phyloP scores from a whole-genome alignment of 164 flowering plant genomes.

The Vitis rupestris region DNA sequence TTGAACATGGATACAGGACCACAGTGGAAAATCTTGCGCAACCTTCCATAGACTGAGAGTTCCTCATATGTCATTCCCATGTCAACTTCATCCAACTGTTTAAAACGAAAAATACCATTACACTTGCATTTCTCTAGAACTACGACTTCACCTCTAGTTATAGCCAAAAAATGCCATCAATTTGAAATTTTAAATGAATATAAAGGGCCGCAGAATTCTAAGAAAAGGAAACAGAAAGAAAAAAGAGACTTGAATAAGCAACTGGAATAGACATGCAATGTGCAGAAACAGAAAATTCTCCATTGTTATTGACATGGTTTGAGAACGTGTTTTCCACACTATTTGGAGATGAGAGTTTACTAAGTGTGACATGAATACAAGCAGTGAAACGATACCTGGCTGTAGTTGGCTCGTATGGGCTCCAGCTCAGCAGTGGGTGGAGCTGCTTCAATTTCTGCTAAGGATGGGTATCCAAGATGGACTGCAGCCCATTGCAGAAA shows the following conservation, averaged over 20 bases:
- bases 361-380: background rate
- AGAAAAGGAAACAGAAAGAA: background rate
- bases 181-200: too few relatives aligned
- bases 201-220: background rate
- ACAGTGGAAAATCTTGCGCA: conserved; percentile 87
- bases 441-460: conserved; percentile 93
- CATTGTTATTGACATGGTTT: background rate
- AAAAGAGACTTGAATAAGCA: background rate
- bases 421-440: conserved; percentile 97
- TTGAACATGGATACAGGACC: conserved; percentile 97
- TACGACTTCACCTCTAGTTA: too few relatives aligned
- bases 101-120: conserved; percentile 14
- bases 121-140: background rate
- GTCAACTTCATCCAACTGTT: conserved; percentile 94
- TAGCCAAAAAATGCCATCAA: too few relatives aligned
- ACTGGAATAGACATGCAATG: background rate
- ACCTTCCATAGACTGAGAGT: conserved; percentile 85
- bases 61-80: conserved; percentile 99
- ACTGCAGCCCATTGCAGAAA: conserved; percentile 89
- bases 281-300: background rate
- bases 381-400: conserved; percentile 52
- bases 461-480: conserved; percentile 78
- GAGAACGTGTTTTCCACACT: background rate
- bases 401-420: conserved; percentile 86
- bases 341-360: background rate